Base-by-base conservation (phyloP, 1,139 yeast genomes). In the Saccharomyces hybrid region DNA sequence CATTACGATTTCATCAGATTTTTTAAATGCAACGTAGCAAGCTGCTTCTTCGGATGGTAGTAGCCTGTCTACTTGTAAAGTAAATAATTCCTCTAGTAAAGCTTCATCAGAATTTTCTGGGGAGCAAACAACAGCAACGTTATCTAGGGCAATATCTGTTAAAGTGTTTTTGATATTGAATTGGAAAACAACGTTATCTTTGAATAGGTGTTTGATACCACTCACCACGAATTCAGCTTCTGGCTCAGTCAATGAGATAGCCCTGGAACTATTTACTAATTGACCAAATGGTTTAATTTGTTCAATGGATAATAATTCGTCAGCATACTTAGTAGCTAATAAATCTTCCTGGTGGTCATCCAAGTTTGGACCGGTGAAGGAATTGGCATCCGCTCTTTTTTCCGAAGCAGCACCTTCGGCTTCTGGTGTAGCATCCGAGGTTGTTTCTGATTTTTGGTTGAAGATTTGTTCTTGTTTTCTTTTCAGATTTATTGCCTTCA, bases 211-310 rank as follows among this genome's bases (percentile, higher is more conserved):
- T 71, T 88, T 90, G 55, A 88, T 78, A 38, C 88, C 93, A 53
- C 80, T 79, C 53, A 95, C 96, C 52, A 89, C 93, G 69, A 90
- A 90, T 72, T 93, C 99, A 60, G 95, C 90, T 69, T 91, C 99
- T 59, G 82, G 80, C 69, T 93, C 99, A 34, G 99, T 91, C 65
- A 93, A 81, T 62, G 85, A 82, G 55, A 82, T 75, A 53, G 82
- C 79, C 50, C 74, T 71, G 1, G 96, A 84, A 8, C 93, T 81
- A 72, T 87, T 89, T 61, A 90, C 76, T 60, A 91, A 76, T 52
- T 79, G 72, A 57, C 99, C 99, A 66, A 83, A 90, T 56, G 56
- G 59, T 50, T 64, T 62, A 47, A 88, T 79, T 69, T 88, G 93
- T 32, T 88, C 85, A 59, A 88, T 80, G 16, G 81, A 76, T 8